Conservation (phyloP, 2,329 filamentous ascomycete genomes). For the Rugonectria rugulosa region DNA sequence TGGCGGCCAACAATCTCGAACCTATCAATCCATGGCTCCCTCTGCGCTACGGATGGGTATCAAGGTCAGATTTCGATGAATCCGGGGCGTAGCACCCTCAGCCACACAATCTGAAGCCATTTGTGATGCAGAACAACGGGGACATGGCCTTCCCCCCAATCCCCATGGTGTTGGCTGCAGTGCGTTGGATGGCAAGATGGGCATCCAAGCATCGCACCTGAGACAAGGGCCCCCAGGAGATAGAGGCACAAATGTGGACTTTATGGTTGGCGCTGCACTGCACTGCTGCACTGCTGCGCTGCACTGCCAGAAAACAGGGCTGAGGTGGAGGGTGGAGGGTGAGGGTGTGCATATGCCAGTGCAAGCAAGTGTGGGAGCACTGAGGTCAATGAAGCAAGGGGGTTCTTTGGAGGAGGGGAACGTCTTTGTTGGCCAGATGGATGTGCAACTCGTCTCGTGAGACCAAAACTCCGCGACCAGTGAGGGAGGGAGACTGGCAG, state of each 20-base stretch:
- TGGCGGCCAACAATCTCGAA: too few relatives aligned
- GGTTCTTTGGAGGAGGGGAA: neutral
- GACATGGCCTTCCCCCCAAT: too few relatives aligned
- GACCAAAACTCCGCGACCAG: too few relatives aligned
- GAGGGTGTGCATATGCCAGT: conserved; percentile 26
- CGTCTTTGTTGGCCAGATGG: neutral
- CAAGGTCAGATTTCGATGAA: too few relatives aligned
- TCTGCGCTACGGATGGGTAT: too few relatives aligned
- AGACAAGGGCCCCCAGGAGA: conserved; percentile 19
- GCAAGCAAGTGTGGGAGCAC: conserved; percentile 5
- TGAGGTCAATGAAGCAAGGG: conserved; percentile 3
- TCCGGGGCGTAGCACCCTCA: conserved; percentile 11
- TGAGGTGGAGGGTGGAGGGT: conserved; percentile 42
- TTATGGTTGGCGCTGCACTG: conserved; percentile 29
- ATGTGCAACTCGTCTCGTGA: conserved; percentile 3
- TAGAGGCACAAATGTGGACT: too few relatives aligned
- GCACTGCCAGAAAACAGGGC: conserved; percentile 39
- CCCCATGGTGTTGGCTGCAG: conserved; percentile 7
- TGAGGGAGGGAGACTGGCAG: too few relatives aligned
- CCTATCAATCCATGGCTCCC: too few relatives aligned
- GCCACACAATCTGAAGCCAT: conserved; percentile 18
- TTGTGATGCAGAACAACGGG: conserved; percentile 15
- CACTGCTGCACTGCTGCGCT: conserved; percentile 39
- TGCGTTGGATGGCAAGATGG: too few relatives aligned
- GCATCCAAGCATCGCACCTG: conserved; percentile 2